Evolutionary conservation across 2,329 filamentous ascomycete species (phyloP), one percentile per base, ranked within the genome.

Genomic region (Thelonectria olida): DNA sequence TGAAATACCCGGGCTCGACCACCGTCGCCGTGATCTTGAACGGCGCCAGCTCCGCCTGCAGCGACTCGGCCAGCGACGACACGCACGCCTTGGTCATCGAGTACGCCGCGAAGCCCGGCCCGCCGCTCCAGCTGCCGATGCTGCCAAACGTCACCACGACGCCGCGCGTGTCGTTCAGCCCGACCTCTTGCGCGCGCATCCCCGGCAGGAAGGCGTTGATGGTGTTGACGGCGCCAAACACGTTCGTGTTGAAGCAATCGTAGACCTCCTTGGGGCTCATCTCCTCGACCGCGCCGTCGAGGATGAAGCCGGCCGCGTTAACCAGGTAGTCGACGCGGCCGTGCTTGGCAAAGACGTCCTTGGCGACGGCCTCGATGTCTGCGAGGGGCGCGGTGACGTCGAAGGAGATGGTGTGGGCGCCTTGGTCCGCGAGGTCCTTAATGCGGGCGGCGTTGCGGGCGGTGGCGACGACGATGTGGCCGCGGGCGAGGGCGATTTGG

Each of bases 1-100:
- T 80, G 68, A 87, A 86, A 58, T 83, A 82, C 0, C 84, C 85
- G 0, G 84, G 84, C 61, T 85, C 84, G 3, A 86, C 72, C 1
- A 78, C 69, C 0, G 75, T 64, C 2, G 80, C 78, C 1, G 73
- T 65, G 38, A 86, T 78, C 5, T 79, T 76, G 25, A 87, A 83
- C 0, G 78, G 77, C 2, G 66, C 68, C 1, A 85, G 71, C 71
- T 86, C 84, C 0, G 71, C 59, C 0, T 71, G 70, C 2, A 85
- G 73, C 0, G 78, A 76, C 56, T 83, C 81, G 3, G 79, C 79
- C 7, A 85, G 62, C 5, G 78, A 80, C 7, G 80, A 80, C 4
- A 81, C 67, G 20, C 81, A 79, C 13, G 77, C 78, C 68, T 87
- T 87, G 22, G 79, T 78, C 71, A 82, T 66, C 60, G 74, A 75